Conservation (phyloP, 345 rosid genomes). For the Hirschfeldia incana region DNA sequence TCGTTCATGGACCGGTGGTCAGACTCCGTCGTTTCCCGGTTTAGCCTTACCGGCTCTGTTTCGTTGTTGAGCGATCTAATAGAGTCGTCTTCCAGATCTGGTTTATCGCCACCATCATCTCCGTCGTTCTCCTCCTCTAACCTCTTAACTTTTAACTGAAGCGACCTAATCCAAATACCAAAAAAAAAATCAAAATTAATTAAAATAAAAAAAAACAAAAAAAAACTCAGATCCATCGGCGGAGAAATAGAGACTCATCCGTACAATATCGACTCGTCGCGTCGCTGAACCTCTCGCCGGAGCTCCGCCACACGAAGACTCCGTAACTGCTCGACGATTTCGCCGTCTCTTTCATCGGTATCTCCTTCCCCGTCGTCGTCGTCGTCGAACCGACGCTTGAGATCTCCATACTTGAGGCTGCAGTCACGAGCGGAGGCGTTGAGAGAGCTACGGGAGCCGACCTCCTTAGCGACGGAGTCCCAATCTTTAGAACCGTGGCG, state of each 20-base stretch:
- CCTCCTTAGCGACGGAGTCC: constrained; percentile 67
- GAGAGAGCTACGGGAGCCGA: constrained; percentile 51
- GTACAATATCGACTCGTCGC: constrained; percentile 68
- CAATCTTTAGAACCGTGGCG: constrained; percentile 72
- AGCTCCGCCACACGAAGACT: constrained; percentile 63
- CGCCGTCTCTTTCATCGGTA: constrained; percentile 25
- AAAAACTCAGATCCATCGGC: constrained; percentile 41
- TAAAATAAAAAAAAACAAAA: neutral
- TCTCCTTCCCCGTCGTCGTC: constrained; percentile 5
- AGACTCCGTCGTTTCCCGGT: constrained; percentile 43
- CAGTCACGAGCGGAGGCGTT: constrained; percentile 55
- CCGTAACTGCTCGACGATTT: constrained; percentile 56
- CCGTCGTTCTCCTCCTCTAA: constrained; percentile 34
- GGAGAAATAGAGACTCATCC: constrained; percentile 30
- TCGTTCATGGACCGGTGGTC: constrained; percentile 69
- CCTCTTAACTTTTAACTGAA: constrained; percentile 41
- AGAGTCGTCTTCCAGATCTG: constrained; percentile 38
- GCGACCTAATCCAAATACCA: constrained; percentile 41
- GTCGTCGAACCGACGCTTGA: constrained; percentile 56
- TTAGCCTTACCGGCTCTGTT: constrained; percentile 3
- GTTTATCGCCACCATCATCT: constrained; percentile 23
- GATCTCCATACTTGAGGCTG: constrained; percentile 61
- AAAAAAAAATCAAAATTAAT: neutral
- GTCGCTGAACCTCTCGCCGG: constrained; percentile 62
- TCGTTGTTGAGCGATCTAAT: constrained; percentile 19